phyloP scores from a whole-genome alignment of 805 yeast species.

The Candida morakotiae region DNA sequence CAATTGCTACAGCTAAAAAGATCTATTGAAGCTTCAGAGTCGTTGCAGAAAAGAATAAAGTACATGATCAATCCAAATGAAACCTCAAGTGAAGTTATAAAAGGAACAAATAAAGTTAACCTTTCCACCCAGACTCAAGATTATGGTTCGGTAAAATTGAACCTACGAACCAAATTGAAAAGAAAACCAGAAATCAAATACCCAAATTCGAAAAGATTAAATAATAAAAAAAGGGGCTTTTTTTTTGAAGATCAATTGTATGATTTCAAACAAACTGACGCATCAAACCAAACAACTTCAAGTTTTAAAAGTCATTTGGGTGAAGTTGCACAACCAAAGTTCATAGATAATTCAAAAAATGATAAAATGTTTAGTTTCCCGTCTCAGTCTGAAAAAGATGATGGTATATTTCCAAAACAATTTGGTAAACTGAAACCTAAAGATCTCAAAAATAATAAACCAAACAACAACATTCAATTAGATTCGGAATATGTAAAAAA shows the following conservation, averaged over 20 bases:
- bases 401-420: conserved; percentile 7
- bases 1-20: conserved; percentile 36
- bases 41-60: conserved; percentile 28
- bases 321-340: conserved; percentile 26
- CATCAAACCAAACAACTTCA: not conserved
- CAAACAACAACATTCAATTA: conserved; percentile 13
- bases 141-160: conserved; percentile 21
- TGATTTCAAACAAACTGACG: conserved; percentile 17
- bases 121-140: conserved; percentile 40
- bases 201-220: conserved; percentile 9
- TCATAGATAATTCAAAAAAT: conserved; percentile 11
- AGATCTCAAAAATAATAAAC: conserved; percentile 6
- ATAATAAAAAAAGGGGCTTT: conserved; percentile 19
- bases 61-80: conserved; percentile 40
- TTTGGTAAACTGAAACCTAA: conserved; percentile 8
- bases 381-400: conserved; percentile 9
- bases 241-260: conserved; percentile 36
- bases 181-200: not conserved
- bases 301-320: conserved; percentile 30
- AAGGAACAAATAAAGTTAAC: conserved; percentile 27
- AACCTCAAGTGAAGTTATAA: conserved; percentile 18
- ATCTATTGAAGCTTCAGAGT: conserved; percentile 33
- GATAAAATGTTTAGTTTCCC: not conserved
- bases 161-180: conserved; percentile 21
- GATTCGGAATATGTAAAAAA: conserved; percentile 25